Percentiles rank a stretch among this genome's conserved stretches.
phyloP scores from a whole-genome alignment of 2,329 filamentous ascomycete species.

The Ascochyta rabiei region DNA sequence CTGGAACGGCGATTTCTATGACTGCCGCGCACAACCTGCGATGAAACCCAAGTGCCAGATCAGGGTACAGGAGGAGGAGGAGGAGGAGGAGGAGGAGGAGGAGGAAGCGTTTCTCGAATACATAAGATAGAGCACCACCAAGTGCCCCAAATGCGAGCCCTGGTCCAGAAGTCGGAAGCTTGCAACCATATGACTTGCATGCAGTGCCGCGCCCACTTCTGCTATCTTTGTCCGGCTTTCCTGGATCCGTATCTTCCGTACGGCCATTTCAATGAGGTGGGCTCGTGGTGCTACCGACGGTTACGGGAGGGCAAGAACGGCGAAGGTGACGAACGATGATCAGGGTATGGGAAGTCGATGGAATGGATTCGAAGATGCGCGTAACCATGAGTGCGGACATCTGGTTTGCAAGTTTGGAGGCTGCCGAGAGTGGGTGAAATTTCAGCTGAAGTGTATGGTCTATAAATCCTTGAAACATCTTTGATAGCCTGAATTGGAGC shows the following conservation, averaged over 20 bases:
- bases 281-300: background rate
- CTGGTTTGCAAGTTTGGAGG: too few relatives aligned
- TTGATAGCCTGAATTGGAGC: too few relatives aligned
- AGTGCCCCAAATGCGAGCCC: background rate
- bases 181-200: constrained; percentile 1
- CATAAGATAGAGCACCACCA: background rate
- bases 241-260: background rate
- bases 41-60: background rate
- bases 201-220: constrained; percentile 1
- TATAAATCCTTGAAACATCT: too few relatives aligned
- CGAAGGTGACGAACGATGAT: background rate
- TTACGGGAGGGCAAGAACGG: background rate
- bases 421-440: too few relatives aligned
- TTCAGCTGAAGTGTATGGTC: too few relatives aligned
- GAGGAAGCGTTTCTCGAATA: background rate
- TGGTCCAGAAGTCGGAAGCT: background rate
- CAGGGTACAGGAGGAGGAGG: background rate
- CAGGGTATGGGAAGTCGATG: background rate
- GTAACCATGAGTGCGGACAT: too few relatives aligned
- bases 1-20: constrained; percentile 9
- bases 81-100: constrained; percentile 1
- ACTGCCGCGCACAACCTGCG: background rate
- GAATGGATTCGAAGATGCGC: background rate
- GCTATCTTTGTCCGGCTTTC: background rate
- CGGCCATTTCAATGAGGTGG: background rate